phyloP scores from a whole-genome alignment of 345 rosid genomes.

The Hibiscus tridactylites region DNA sequence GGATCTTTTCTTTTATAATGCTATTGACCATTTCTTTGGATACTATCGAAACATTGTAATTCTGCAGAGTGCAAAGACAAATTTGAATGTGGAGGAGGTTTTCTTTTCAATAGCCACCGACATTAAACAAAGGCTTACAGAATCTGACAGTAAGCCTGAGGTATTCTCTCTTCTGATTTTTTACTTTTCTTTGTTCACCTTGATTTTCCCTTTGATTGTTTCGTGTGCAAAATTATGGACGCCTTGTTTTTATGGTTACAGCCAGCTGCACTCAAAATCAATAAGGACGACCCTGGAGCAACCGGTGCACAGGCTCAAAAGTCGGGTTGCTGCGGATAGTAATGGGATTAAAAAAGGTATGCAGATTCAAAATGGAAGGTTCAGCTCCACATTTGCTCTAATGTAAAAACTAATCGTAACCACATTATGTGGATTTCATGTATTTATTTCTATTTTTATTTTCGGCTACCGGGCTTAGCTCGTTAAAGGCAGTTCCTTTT shows the following conservation, averaged over 20 bases:
- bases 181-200: neutral
- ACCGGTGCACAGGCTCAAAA: conserved; percentile 30
- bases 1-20: neutral
- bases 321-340: conserved; percentile 54
- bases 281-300: conserved; percentile 32
- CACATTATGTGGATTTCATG: conserved; percentile 11
- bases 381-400: conserved; percentile 5
- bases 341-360: neutral
- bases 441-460: conserved; percentile 9
- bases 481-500: conserved; percentile 7
- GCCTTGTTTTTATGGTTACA: conserved; percentile 15
- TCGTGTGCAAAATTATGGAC: neutral
- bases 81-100: conserved; percentile 54
- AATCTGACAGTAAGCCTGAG: conserved; percentile 43
- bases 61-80: conserved; percentile 56
- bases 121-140: conserved; percentile 52
- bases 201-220: neutral
- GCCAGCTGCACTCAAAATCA: conserved; percentile 55
- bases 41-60: neutral
- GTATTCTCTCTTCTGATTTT: conserved; percentile 13
- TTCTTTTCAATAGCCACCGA: conserved; percentile 55
- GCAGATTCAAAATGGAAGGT: neutral
- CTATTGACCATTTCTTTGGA: neutral
- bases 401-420: conserved; percentile 5
- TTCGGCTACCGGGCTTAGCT: conserved; percentile 4